phyloP scores from a whole-genome alignment of 441 rosid genomes.

The Lepidium campestre region DNA sequence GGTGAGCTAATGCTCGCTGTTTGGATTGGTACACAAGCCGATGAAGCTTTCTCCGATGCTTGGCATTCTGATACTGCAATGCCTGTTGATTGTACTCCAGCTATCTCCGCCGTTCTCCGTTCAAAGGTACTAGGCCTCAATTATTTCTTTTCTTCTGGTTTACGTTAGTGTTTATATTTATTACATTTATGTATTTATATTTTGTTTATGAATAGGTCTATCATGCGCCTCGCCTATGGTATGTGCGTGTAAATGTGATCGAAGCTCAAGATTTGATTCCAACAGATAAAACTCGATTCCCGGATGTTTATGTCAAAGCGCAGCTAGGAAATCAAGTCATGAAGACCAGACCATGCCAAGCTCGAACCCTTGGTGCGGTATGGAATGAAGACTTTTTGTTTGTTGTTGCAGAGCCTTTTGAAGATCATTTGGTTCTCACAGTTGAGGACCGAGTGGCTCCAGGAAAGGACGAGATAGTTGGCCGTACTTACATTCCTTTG shows the following conservation, averaged over 20 bases:
- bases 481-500: slow-evolving; percentile 74
- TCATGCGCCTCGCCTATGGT: slow-evolving; percentile 88
- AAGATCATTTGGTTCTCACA: slow-evolving; percentile 70
- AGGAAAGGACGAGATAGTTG: slow-evolving; percentile 82
- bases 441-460: slow-evolving; percentile 82
- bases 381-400: slow-evolving; percentile 96
- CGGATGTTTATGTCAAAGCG: slow-evolving; percentile 78
- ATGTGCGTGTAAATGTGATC: slow-evolving; percentile 74
- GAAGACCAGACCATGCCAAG: slow-evolving; percentile 83
- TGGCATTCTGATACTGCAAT: slow-evolving; percentile 97
- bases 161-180: not conserved
- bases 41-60: slow-evolving; percentile 91
- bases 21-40: slow-evolving; percentile 98
- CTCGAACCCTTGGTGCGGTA: slow-evolving; percentile 61
- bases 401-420: slow-evolving; percentile 86
- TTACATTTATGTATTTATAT: not conserved
- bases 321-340: slow-evolving; percentile 78
- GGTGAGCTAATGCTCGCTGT: slow-evolving; percentile 97
- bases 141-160: not conserved
- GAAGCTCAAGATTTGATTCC: slow-evolving; percentile 89
- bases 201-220: slow-evolving; percentile 34
- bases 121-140: slow-evolving; percentile 45
- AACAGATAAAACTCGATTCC: slow-evolving; percentile 68
- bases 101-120: slow-evolving; percentile 51
- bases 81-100: slow-evolving; percentile 56